These are phyloP conservation scores for Paraphaeosphaeria sporulosa DNA, from an alignment of 2,329 filamentous ascomycete genomes.

Conservation along the genomic window DNA sequence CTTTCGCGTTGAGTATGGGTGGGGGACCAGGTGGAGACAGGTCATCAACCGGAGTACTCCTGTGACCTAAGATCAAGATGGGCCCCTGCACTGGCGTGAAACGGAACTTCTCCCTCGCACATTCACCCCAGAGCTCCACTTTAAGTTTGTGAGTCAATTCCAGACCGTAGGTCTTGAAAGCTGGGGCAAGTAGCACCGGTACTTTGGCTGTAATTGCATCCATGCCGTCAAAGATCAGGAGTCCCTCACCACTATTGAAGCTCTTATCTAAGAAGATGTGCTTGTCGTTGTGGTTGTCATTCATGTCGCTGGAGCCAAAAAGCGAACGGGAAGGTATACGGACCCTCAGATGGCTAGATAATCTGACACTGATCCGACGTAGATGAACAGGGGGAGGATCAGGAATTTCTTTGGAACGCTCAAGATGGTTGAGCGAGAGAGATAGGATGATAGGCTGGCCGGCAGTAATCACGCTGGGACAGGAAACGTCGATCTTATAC, in stretches of 20 bases:
- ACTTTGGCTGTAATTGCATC: conserved; percentile 21
- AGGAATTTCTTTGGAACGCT: conserved; percentile 33
- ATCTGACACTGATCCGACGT: conserved; percentile 32
- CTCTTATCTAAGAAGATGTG: conserved; percentile 27
- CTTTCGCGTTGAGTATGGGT: not conserved
- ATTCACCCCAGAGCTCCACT: conserved; percentile 37
- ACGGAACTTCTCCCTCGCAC: conserved; percentile 33
- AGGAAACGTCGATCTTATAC: conserved; percentile 33
- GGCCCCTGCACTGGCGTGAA: conserved; percentile 17
- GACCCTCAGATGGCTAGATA: conserved; percentile 22
- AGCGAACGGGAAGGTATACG: conserved; percentile 22
- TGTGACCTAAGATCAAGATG: not conserved
- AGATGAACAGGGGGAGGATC: conserved; percentile 33
- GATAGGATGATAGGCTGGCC: conserved; percentile 25
- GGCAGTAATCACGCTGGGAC: conserved; percentile 29
- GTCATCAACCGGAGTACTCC: not conserved
- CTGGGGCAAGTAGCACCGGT: conserved; percentile 19
- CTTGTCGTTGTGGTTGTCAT: conserved; percentile 17
- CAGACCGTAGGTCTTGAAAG: conserved; percentile 39
- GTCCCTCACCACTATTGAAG: conserved; percentile 23
- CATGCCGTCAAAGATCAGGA: conserved; percentile 28
- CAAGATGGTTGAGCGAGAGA: conserved; percentile 31
- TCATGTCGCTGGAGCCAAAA: conserved; percentile 3
- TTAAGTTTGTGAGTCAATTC: conserved; percentile 31
- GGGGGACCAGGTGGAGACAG: not conserved